Evolutionary conservation across 1,284 basidiomycete genomes (phyloP).

Genomic region (Cutaneotrichosporon spelunceum): DNA sequence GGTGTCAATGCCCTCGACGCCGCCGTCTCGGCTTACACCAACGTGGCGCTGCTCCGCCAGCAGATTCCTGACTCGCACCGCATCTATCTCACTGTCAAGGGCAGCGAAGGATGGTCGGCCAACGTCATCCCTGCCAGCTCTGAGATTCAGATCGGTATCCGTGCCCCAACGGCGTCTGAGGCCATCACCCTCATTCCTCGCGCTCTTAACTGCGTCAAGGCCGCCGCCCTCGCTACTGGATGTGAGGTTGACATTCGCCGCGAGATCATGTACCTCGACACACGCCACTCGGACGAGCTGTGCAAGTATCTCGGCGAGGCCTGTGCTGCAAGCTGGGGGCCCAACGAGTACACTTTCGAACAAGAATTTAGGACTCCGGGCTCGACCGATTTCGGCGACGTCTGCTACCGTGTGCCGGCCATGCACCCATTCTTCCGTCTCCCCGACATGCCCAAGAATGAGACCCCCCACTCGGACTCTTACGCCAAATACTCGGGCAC

Average conservation of each 20-base stretch:
- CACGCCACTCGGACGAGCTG: constrained; percentile 33
- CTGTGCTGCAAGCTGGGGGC: neutral
- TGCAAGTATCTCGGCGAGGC: constrained; percentile 23
- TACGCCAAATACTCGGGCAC: constrained; percentile 10
- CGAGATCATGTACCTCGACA: constrained; percentile 42
- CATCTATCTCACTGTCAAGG: constrained; percentile 65
- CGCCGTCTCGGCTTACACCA: constrained; percentile 71
- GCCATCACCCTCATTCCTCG: constrained; percentile 57
- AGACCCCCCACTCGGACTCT: constrained; percentile 15
- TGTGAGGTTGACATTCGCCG: constrained; percentile 60
- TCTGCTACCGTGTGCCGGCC: constrained; percentile 10
- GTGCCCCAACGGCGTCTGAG: constrained; percentile 63
- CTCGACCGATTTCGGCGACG: constrained; percentile 20
- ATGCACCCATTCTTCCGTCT: constrained; percentile 15
- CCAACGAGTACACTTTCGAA: constrained; percentile 3
- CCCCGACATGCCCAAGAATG: constrained; percentile 9
- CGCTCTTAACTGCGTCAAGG: constrained; percentile 65
- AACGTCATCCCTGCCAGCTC: constrained; percentile 70
- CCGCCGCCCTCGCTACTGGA: constrained; percentile 64
- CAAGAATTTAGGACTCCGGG: constrained; percentile 9
- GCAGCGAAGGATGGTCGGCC: constrained; percentile 58
- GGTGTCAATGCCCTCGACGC: constrained; percentile 80
- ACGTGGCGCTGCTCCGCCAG: constrained; percentile 69
- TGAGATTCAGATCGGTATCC: constrained; percentile 63
- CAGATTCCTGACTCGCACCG: constrained; percentile 50